Base-by-base conservation (phyloP, 2,329 filamentous ascomycete genomes). In the Hypomyces perniciosus region DNA sequence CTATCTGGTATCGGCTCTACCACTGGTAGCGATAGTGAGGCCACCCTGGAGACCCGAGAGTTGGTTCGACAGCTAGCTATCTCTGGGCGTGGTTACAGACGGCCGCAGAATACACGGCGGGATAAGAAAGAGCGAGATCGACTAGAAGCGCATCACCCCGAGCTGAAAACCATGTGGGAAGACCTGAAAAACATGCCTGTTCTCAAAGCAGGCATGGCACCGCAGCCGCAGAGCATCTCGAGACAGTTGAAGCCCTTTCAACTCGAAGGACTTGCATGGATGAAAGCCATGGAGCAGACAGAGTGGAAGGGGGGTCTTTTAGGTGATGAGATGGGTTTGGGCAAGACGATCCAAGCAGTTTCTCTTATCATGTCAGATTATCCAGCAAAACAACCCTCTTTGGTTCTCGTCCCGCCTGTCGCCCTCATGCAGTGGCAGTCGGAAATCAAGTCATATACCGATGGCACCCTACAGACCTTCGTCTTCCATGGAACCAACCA, bases 291-390 rank as follows among this genome's bases (percentile, higher is more conserved):
- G 78, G 93, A 99, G 66, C 75, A 88, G 68, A 86, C 83, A 0
- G 72, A 86, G 37, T 97, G 91, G 79, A 88, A 84, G 62, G 93
- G 93, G 13, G 93, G 93, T 10, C 76, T 99, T 2, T 79, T 99
- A 2, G 93, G 93, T 53, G 93, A 99, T 60, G 93, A 99, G 70
- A 99, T 99, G 93, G 93, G 93, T 6, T 88, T 99, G 72, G 93
- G 93, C 45, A 99, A 99, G 73, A 99, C 93, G 0, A 97, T 99
- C 46, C 93, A 99, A 69, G 92, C 93, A 2, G 93, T 99, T 13
- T 96, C 92, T 3, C 79, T 99, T 41, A 90, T 99, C 68, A 97
- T 97, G 93, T 96, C 92, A 1, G 91, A 97, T 65, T 96, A 88
- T 61, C 92, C 91, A 4, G 87, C 84, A 26, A 86, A 86, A 59